Evolutionary conservation across 2,329 filamentous ascomycete species (phyloP), one percentile per base, ranked within the genome.

Genomic region (Pseudogymnoascus sp.): DNA sequence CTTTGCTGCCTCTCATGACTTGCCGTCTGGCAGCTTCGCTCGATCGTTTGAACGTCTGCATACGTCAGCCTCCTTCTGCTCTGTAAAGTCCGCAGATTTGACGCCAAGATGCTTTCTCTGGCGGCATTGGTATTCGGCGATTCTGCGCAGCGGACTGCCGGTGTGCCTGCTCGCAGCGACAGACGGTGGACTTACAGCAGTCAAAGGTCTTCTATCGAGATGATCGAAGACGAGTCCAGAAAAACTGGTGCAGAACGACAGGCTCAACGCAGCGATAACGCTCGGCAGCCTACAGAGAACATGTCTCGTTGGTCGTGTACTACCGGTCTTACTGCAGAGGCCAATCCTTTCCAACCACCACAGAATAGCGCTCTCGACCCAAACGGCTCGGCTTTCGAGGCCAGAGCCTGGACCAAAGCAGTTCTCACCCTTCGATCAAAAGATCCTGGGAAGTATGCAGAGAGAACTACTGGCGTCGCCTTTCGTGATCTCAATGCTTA

Each of bases 281-380:
- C 18, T 18, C 35, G 15, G 35, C 21, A 45, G 13, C 39, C 2
- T 15, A 13, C 39, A 15, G 15, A 45, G 19, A 45, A 15, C 1
- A 15, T 26, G 7, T 13, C 13, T 15, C 39, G 12, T 26, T n/a
- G 13, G 13, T 15, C 21, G 3, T 45, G 7, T 26, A 28, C n/a
- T 45, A 38, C 35, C 7, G n/a, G 15, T 18, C n/a, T 9, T 38
- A 10, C n/a, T 18, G n/a, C 15, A 38, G 35, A 38, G 35, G 15
- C 6, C 35, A 82, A 82, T 67, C 77, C 79, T 5, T 84, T 82
- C 67, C 65, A 59, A 33, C 72, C 73, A 23, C 72, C 66, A 8
- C 70, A 74, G 37, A 70, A 79, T 62, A 81, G 79, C 7, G 73
- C 75, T 1, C 67, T 82, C 19, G 80, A 83, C 68, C 80, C 80